Evolutionary conservation across 192 early-diverging fungal genomes (phyloP), one percentile per base, ranked within the genome.

Genomic region (Podila verticillata): DNA sequence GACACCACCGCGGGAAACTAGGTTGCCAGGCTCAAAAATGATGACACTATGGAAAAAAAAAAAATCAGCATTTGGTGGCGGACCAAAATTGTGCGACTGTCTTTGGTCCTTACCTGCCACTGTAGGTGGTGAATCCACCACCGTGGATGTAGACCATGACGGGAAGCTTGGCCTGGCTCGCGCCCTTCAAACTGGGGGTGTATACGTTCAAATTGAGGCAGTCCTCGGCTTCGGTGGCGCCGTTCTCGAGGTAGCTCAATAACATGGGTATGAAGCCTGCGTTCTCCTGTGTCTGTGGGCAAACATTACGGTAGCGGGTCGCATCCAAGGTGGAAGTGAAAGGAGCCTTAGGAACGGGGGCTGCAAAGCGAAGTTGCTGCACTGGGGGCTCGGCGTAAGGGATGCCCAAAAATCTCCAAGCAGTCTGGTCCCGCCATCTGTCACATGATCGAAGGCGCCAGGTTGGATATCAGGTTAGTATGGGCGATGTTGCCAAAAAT

Each of bases 61-160:
- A 54, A 54, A 54, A 24, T 24, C 17, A 22, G 20, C 0, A 51
- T 22, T 54, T 24, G 8, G 24, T 26, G 24, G 24, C 22, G 22
- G 1, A 24, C 13, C 12, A 8, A 36, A 17, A 44, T 15, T 44
- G 1, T 0, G 39, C 3, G 24, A 4, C 24, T 26, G 1, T 51
- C 2, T 17, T 54, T 54, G 20, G 17, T 47, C 22, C 7, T 24
- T 54, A 54, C 51, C 51, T 54, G 20, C 51, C 51, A 54, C 51
- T 54, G 51, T 73, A 84, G 70, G 58, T 80, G 29, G 73, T 73
- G 65, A 85, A 90, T 30, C 75, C 84, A 29, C 91, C 91, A 12
- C 87, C 88, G 56, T 92, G 86, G 30, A 92, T 83, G 60, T 81
- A 92, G 7, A 92, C 83, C 69, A 91, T 75, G 4, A 92, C 92